Evolutionary conservation across 1,284 basidiomycete species (phyloP), one percentile per base, ranked within the genome.

Genomic region (Ustilago vetiveriae): DNA sequence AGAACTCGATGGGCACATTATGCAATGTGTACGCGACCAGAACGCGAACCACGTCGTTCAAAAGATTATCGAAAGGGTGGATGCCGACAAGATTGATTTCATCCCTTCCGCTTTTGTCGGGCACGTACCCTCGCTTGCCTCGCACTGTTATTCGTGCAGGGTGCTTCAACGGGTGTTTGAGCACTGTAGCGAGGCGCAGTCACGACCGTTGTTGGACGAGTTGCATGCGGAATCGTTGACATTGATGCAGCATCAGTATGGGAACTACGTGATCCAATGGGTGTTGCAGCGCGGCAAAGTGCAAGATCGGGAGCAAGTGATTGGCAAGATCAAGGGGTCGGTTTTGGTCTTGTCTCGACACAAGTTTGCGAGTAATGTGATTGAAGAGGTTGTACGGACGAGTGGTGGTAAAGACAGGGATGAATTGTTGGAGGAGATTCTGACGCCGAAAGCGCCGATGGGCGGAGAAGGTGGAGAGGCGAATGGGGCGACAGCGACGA

Each of bases 341-440:
- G 87, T 98, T 79, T 82, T 94, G 29, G 84, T 86, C 63, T 88
- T 83, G 29, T 72, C 76, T 1, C 50, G 68, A 44, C 94, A 97
- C 84, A 98, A 98, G 83, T 98, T 95, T 78, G 94, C 95, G 1
- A 94, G 92, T 17, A 98, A 98, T 78, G 96, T 98, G 17, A 91
- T 92, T 80, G 96, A 98, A 84, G 93, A 94, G 82, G 92, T 93
- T 1, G 86, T 97, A 40, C 82, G 89, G 21, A 88, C 86, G 21
- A 87, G 90, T 0, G 86, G 88, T 52, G 48, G 85, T 0, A 87
- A 88, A 19, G 89, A 86, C 60, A 88, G 90, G 50, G 86, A 86
- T 19, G 82, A 84, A 29, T 84, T 97, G 59, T 88, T 96, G 54
- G 88, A 91, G 21, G 92, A 96, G 83, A 88, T 96, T 48, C 86